A percentile compares a stretch with the other conserved stretches of the same genome.
Conservation (phyloP, 2,329 filamentous ascomycete genomes). For the Calcarisporium arbuscula region DNA sequence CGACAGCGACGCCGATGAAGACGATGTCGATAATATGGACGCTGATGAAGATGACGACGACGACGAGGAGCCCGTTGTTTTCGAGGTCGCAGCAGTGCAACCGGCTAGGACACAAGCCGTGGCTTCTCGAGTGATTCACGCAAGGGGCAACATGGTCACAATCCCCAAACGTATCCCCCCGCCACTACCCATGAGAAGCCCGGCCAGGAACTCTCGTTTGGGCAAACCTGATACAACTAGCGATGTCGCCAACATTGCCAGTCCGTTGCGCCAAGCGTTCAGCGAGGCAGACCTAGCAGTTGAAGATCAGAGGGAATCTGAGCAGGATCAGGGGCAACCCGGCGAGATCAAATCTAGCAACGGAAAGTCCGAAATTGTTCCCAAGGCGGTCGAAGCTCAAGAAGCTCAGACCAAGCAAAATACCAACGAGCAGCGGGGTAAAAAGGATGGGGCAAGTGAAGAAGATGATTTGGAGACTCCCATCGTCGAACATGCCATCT, state of each 20-base stretch:
- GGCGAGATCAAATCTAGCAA: conserved; percentile 1
- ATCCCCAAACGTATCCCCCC: conserved; percentile 78
- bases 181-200: conserved; percentile 70
- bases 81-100: conserved; percentile 57
- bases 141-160: conserved; percentile 73
- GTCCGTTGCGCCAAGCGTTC: conserved; percentile 46
- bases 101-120: conserved; percentile 50
- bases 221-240: conserved; percentile 51
- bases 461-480: too few relatives aligned
- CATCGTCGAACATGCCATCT: too few relatives aligned
- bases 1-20: conserved; percentile 14
- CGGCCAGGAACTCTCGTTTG: conserved; percentile 52
- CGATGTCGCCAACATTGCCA: conserved; percentile 47
- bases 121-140: conserved; percentile 60
- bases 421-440: too few relatives aligned
- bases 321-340: background rate
- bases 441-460: too few relatives aligned
- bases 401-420: too few relatives aligned
- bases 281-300: conserved; percentile 23
- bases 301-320: conserved; percentile 13
- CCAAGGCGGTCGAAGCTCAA: too few relatives aligned
- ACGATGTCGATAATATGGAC: conserved; percentile 29
- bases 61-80: conserved; percentile 61
- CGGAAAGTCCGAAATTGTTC: too few relatives aligned
- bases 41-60: conserved; percentile 43